phyloP scores from a whole-genome alignment of 2,329 filamentous ascomycete species.

The Penicillium hesseltinei region DNA sequence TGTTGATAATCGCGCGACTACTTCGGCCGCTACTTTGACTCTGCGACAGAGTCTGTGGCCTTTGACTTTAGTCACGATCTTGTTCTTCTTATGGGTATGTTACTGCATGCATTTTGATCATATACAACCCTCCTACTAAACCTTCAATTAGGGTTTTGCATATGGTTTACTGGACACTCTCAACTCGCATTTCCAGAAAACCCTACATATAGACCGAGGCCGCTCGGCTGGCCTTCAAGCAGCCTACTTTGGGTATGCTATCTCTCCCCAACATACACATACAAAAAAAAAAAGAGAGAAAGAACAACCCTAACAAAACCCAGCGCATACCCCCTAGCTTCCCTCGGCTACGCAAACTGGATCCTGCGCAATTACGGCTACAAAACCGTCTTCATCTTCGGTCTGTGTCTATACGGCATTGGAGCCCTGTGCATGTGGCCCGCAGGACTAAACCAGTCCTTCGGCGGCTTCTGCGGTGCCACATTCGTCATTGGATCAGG shows the following conservation, averaged over 20 bases:
- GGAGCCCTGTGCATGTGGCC: constrained; percentile 85
- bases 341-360: constrained; percentile 54
- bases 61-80: constrained; percentile 46
- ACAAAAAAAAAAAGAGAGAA: no score
- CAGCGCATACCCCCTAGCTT: constrained; percentile 55
- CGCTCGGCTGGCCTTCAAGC: constrained; percentile 63
- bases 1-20: constrained; percentile 37
- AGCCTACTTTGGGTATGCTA: constrained; percentile 60
- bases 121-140: not conserved
- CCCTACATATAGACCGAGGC: constrained; percentile 54
- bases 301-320: not conserved
- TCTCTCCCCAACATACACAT: not conserved
- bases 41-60: constrained; percentile 46
- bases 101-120: not conserved
- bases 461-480: constrained; percentile 69
- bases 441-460: constrained; percentile 68
- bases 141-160: constrained; percentile 41
- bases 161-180: constrained; percentile 52
- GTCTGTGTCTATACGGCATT: constrained; percentile 66
- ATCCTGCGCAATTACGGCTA: constrained; percentile 73
- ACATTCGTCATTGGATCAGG: constrained; percentile 74
- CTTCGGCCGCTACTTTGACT: constrained; percentile 44
- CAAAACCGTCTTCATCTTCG: constrained; percentile 75
- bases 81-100: constrained; percentile 54
- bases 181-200: constrained; percentile 59